These are phyloP conservation scores for Microbotryomycetes sp. DNA, from an alignment of 1,284 basidiomycete genomes.

Conservation along the genomic window DNA sequence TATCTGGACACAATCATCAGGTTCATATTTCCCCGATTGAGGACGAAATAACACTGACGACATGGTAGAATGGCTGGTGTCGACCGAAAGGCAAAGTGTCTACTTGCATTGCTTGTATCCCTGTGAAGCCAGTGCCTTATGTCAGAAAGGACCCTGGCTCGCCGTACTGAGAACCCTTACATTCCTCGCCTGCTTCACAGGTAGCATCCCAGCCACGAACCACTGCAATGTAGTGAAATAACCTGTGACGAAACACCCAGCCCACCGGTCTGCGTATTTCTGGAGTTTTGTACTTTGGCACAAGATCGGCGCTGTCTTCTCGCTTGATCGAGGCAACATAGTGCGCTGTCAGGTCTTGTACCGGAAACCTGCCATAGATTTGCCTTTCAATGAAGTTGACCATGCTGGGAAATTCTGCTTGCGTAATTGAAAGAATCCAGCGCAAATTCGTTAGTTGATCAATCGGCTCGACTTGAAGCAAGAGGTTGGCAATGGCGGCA, in stretches of 20 bases:
- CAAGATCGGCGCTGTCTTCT: slow-evolving; percentile 4
- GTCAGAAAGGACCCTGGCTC: background rate
- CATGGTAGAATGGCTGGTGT: slow-evolving; percentile 27
- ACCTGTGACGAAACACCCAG: slow-evolving; percentile 13
- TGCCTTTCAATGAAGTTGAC: slow-evolving; percentile 2
- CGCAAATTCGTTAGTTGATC: slow-evolving; percentile 4
- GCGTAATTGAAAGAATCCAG: slow-evolving; percentile 15
- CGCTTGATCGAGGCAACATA: slow-evolving; percentile 7
- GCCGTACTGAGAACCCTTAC: background rate
- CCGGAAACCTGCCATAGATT: background rate
- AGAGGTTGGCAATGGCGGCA: slow-evolving; percentile 12
- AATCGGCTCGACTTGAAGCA: background rate
- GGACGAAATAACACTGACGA: background rate
- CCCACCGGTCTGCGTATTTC: slow-evolving; percentile 12
- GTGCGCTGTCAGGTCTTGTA: background rate
- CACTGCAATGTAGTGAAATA: slow-evolving; percentile 19
- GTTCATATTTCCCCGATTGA: background rate
- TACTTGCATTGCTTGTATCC: slow-evolving; percentile 18
- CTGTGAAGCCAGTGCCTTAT: background rate
- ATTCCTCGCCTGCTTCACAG: slow-evolving; percentile 24
- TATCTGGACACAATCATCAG: background rate
- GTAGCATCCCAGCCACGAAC: slow-evolving; percentile 22
- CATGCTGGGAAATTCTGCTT: slow-evolving; percentile 20
- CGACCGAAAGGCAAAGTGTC: slow-evolving; percentile 16
- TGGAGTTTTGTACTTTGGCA: slow-evolving; percentile 1